Percentiles rank a stretch among this genome's conserved stretches.
Conservation (phyloP, 1,284 basidiomycete species). For the Bjerkandera adusta region DNA sequence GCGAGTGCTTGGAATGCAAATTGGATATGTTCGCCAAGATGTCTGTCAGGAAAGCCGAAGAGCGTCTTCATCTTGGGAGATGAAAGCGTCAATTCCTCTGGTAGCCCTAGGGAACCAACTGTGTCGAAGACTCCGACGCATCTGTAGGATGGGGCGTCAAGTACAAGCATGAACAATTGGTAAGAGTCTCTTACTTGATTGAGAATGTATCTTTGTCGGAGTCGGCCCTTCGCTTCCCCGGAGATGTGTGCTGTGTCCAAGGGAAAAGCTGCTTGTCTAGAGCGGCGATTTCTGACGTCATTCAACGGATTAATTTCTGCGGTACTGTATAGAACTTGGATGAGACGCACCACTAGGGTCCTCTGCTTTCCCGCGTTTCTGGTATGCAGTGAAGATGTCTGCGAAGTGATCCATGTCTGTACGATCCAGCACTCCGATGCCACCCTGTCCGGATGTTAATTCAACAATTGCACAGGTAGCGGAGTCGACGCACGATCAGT, state of each 20-base stretch:
- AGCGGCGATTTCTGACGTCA: constrained; percentile 38
- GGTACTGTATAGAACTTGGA: background rate
- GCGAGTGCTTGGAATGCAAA: constrained; percentile 66
- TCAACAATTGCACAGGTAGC: background rate
- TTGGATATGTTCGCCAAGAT: constrained; percentile 61
- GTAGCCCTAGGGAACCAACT: constrained; percentile 65
- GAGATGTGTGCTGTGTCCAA: constrained; percentile 49
- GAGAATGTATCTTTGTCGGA: constrained; percentile 48
- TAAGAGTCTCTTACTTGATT: constrained; percentile 47
- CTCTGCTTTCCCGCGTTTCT: constrained; percentile 54
- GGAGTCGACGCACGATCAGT: constrained; percentile 61
- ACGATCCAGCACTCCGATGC: constrained; percentile 62
- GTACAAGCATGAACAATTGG: constrained; percentile 1
- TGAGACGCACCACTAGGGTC: constrained; percentile 41
- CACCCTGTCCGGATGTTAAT: constrained; percentile 18
- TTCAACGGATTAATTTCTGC: background rate
- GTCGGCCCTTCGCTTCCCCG: constrained; percentile 50
- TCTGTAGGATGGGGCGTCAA: constrained; percentile 33
- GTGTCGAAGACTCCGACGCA: constrained; percentile 74
- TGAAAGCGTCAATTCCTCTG: constrained; percentile 52
- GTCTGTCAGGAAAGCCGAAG: constrained; percentile 61
- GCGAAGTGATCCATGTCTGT: constrained; percentile 70
- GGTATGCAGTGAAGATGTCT: constrained; percentile 56
- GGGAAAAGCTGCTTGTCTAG: constrained; percentile 44
- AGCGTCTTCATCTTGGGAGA: constrained; percentile 42